A percentile compares a stretch with the other conserved stretches of the same genome.
Conservation (phyloP, 164 flowering plant species). For the Aristolochia californica region DNA sequence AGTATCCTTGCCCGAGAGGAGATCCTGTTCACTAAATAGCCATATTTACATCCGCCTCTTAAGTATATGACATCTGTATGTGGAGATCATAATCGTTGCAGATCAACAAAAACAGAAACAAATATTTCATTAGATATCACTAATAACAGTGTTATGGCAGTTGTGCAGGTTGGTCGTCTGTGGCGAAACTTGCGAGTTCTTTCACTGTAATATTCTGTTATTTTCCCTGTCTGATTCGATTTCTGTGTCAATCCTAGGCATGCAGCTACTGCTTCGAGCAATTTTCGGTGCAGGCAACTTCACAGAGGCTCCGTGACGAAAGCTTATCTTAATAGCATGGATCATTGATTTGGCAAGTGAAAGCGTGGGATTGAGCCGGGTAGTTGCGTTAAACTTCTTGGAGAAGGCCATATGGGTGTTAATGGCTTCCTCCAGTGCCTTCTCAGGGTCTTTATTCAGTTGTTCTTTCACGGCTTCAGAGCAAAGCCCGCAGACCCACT, state of each 20-base stretch:
- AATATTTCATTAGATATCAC: too few species aligned
- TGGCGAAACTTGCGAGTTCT: too few species aligned
- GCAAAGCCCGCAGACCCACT: slow-evolving; percentile 63
- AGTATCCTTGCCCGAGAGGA: too few species aligned
- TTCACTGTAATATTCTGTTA: too few species aligned
- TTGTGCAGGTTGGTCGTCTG: too few species aligned
- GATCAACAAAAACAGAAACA: too few species aligned
- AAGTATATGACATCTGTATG: too few species aligned
- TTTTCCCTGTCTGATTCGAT: not conserved
- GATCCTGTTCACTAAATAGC: too few species aligned
- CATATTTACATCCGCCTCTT: too few species aligned
- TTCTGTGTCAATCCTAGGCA: not conserved
- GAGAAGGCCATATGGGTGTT: not conserved
- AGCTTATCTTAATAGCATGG: not conserved
- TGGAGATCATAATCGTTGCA: too few species aligned
- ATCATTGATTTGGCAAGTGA: not conserved
- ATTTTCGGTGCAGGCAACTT: not conserved
- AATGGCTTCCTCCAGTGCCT: not conserved
- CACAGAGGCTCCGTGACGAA: not conserved
- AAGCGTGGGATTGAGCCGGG: not conserved
- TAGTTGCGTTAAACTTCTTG: not conserved
- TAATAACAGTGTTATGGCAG: too few species aligned
- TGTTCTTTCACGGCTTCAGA: slow-evolving; percentile 51
- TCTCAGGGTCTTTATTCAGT: not conserved
- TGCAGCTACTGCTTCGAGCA: slow-evolving; percentile 1